phyloP scores from a whole-genome alignment of 257 asterid species.

The Primulina eburnea region DNA sequence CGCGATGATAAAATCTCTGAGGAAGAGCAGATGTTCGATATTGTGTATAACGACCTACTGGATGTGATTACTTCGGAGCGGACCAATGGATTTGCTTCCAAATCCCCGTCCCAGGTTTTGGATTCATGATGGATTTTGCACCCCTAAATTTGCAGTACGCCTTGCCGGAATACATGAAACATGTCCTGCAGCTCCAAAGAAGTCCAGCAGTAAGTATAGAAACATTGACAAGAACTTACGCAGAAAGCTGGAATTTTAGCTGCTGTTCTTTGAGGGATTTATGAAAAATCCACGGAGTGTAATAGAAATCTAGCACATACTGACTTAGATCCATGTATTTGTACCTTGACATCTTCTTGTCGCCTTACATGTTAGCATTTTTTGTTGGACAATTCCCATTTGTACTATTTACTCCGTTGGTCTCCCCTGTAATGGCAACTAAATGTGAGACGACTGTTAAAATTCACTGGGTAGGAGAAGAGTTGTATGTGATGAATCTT shows the following conservation, averaged over 20 bases:
- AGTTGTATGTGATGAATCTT: neutral
- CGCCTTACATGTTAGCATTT: neutral
- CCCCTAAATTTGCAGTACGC: constrained; percentile 43
- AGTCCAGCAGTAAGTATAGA: constrained; percentile 27
- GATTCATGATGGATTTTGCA: constrained; percentile 35
- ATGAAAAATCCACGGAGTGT: neutral
- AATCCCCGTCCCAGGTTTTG: constrained; percentile 11
- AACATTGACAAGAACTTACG: constrained; percentile 42
- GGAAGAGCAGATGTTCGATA: constrained; percentile 38
- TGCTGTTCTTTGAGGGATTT: neutral
- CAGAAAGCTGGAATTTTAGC: constrained; percentile 56
- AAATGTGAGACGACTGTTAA: neutral
- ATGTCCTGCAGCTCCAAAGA: constrained; percentile 58
- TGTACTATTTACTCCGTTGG: neutral
- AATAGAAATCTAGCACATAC: neutral
- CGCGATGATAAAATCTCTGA: constrained; percentile 16
- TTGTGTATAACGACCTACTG: constrained; percentile 35
- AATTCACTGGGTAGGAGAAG: too few species aligned
- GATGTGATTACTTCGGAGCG: constrained; percentile 41
- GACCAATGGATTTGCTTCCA: constrained; percentile 23
- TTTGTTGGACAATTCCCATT: neutral
- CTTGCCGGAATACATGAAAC: constrained; percentile 43
- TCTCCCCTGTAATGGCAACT: neutral
- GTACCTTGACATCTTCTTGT: neutral
- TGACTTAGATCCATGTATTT: neutral